phyloP scores from a whole-genome alignment of 2,329 filamentous ascomycete genomes.

The Clonostachys byssicola region DNA sequence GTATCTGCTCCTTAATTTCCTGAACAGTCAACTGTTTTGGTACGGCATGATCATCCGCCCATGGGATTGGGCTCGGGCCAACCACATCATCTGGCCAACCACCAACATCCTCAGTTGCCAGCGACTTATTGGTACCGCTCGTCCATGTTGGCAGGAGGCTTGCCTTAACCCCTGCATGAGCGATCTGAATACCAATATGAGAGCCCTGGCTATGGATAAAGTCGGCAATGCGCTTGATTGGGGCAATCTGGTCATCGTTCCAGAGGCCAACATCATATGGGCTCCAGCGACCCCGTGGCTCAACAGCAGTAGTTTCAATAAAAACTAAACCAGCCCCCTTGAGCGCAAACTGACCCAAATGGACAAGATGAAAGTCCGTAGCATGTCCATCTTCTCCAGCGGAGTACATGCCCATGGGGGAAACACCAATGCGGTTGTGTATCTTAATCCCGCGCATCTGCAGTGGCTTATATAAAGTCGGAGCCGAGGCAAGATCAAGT shows the following conservation, averaged over 20 bases:
- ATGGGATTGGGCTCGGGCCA: conserved; percentile 25
- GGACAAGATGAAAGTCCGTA: too few relatives aligned
- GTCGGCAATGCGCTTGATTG: conserved; percentile 52
- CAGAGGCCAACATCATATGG: conserved; percentile 66
- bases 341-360: background rate
- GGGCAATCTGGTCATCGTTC: conserved; percentile 65
- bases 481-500: conserved; percentile 34
- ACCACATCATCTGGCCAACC: conserved; percentile 51
- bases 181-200: conserved; percentile 69
- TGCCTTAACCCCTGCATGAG: conserved; percentile 66
- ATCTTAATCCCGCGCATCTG: conserved; percentile 37
- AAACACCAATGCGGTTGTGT: conserved; percentile 39
- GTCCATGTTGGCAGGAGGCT: conserved; percentile 56
- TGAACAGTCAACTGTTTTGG: too few relatives aligned
- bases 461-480: conserved; percentile 43
- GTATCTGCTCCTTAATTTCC: too few relatives aligned
- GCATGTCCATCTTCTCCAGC: conserved; percentile 18
- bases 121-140: conserved; percentile 41
- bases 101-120: conserved; percentile 40
- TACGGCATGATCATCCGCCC: too few relatives aligned
- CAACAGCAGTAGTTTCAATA: conserved; percentile 66
- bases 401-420: conserved; percentile 43
- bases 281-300: conserved; percentile 66
- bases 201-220: conserved; percentile 52
- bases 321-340: conserved; percentile 53